These are phyloP conservation scores for Xerophyta viscosa DNA, from an alignment of 106 monocot species.

Conservation along the genomic window DNA sequence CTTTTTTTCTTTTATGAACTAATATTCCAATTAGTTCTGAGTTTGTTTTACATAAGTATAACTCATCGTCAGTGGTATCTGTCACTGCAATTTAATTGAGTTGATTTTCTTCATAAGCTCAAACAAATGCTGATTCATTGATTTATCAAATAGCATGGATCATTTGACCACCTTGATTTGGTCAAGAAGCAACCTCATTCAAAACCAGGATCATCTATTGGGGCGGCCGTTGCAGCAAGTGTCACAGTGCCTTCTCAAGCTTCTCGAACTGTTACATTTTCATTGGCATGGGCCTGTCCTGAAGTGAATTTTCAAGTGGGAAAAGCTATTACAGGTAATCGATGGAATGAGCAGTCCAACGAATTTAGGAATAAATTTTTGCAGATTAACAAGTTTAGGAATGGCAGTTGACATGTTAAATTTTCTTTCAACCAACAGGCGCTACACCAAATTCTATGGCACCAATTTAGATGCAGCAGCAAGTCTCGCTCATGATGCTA, in stretches of 20 bases:
- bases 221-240: conserved; percentile 85
- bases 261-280: conserved; percentile 65
- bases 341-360: neutral
- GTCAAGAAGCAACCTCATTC: conserved; percentile 26
- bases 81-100: no score
- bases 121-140: neutral
- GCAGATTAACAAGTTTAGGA: neutral
- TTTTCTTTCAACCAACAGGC: no score
- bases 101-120: no score
- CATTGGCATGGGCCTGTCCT: conserved; percentile 85
- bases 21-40: no score
- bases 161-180: conserved; percentile 58
- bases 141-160: conserved; percentile 55
- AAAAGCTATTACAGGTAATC: conserved; percentile 71
- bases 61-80: no score
- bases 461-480: conserved; percentile 63
- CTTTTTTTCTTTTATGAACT: no score
- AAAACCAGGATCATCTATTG: conserved; percentile 78
- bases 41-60: no score
- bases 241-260: conserved; percentile 51
- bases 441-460: conserved; percentile 94
- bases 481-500: conserved; percentile 74
- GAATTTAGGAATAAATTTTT: neutral
- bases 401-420: no score
- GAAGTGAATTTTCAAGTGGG: conserved; percentile 70